These are phyloP conservation scores for Parathielavia appendiculata DNA, from an alignment of 495 filamentous ascomycete species.

Conservation along the genomic window DNA sequence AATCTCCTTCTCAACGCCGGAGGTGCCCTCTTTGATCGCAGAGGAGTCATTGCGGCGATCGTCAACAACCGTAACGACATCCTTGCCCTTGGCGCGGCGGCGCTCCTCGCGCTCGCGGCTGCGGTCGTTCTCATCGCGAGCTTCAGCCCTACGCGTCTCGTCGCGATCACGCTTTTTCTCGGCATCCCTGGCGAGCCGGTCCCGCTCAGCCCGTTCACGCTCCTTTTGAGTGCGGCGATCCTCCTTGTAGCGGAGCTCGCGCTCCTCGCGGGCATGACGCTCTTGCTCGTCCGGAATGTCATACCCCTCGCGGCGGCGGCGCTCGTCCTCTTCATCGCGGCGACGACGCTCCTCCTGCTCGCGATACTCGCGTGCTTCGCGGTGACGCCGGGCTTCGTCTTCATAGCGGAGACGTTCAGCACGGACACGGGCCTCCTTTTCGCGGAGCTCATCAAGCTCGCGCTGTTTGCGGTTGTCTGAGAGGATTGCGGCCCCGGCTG, in stretches of 20 bases:
- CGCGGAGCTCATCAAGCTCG: conserved; percentile 22
- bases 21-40: conserved; percentile 23
- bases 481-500: not conserved
- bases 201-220: conserved; percentile 22
- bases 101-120: conserved; percentile 22
- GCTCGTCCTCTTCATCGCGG: conserved; percentile 28
- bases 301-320: conserved; percentile 13
- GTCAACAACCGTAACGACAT: conserved; percentile 23
- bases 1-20: conserved; percentile 28
- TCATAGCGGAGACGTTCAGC: conserved; percentile 18
- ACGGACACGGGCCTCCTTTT: conserved; percentile 12
- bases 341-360: conserved; percentile 24
- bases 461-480: conserved; percentile 19
- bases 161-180: conserved; percentile 26
- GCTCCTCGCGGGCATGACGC: conserved; percentile 27
- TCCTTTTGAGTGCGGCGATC: conserved; percentile 22
- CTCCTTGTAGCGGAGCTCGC: conserved; percentile 22
- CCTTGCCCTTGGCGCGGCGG: conserved; percentile 21
- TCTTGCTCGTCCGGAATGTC: conserved; percentile 23
- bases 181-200: conserved; percentile 6
- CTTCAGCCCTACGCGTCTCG: conserved; percentile 23
- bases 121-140: conserved; percentile 22
- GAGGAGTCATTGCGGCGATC: conserved; percentile 25
- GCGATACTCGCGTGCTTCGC: conserved; percentile 25
- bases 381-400: conserved; percentile 23